These are phyloP conservation scores for Lodderomyces metapsilosis DNA, from an alignment of 1,139 yeast genomes.

Conservation along the genomic window DNA sequence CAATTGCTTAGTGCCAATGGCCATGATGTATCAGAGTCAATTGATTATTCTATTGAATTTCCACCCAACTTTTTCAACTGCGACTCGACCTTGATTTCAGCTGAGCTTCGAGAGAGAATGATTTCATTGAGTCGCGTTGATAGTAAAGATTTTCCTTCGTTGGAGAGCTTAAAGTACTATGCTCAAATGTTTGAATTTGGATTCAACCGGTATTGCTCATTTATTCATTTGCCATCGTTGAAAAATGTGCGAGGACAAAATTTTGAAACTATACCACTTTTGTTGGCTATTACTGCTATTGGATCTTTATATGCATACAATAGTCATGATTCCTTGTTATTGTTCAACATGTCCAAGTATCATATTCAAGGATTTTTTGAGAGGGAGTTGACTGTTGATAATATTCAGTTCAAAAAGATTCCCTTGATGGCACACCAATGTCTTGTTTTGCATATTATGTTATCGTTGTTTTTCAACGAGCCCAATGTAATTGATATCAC, in stretches of 20 bases:
- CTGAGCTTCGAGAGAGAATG: conserved; percentile 53
- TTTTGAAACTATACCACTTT: conserved; percentile 67
- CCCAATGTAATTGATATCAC: conserved; percentile 70
- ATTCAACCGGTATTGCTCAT: conserved; percentile 79
- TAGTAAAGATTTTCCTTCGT: conserved; percentile 63
- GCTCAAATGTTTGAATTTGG: conserved; percentile 68
- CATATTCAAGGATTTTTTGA: conserved; percentile 78
- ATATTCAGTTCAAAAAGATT: conserved; percentile 56
- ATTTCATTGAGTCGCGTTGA: conserved; percentile 49
- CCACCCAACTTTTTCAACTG: conserved; percentile 13
- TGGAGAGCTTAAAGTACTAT: conserved; percentile 72
- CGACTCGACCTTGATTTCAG: conserved; percentile 36
- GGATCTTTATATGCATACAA: conserved; percentile 89
- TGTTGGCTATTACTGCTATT: conserved; percentile 81
- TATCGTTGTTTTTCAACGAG: conserved; percentile 81
- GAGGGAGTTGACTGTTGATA: conserved; percentile 45
- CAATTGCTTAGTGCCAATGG: conserved; percentile 7
- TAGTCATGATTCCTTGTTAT: conserved; percentile 68
- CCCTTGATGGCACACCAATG: conserved; percentile 92
- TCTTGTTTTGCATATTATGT: conserved; percentile 73
- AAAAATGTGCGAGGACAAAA: conserved; percentile 52
- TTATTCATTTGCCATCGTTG: conserved; percentile 73
- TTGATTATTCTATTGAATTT: conserved; percentile 12
- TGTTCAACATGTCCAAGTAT: conserved; percentile 76
- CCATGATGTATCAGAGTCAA: conserved; percentile 1